A percentile compares a stretch with the other conserved stretches of the same genome.
These are phyloP conservation scores for Pseudogymnoascus verrucosus DNA, from an alignment of 2,329 filamentous ascomycete genomes.

Conservation along the genomic window DNA sequence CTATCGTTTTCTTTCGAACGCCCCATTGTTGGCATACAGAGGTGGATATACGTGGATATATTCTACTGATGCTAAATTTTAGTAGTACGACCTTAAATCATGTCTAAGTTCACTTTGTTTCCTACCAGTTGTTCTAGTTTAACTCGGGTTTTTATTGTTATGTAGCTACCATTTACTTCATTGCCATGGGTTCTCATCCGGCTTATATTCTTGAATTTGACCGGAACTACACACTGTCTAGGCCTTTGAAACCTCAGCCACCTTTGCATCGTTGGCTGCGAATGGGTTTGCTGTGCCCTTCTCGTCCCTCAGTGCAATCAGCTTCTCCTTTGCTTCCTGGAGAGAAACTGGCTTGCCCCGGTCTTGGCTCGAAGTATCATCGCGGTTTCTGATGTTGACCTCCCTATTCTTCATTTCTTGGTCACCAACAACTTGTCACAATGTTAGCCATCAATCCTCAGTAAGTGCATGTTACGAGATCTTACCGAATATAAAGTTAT, in stretches of 20 bases:
- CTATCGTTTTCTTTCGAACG: neutral
- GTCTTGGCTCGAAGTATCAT: slow-evolving; percentile 53
- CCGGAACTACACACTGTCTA: neutral
- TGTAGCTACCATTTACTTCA: slow-evolving; percentile 1
- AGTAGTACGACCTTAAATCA: neutral
- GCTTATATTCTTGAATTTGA: neutral
- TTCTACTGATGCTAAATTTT: neutral
- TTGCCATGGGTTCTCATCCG: neutral
- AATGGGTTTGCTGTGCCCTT: slow-evolving; percentile 31
- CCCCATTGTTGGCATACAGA: slow-evolving; percentile 3
- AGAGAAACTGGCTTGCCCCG: slow-evolving; percentile 51
- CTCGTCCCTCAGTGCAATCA: slow-evolving; percentile 44
- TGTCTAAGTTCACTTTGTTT: neutral
- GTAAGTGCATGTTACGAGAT: neutral
- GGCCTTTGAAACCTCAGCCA: neutral
- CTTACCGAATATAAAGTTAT: slow-evolving; percentile 74
- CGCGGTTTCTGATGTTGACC: slow-evolving; percentile 56
- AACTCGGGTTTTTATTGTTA: neutral
- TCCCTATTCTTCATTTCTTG: slow-evolving; percentile 52
- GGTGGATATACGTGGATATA: neutral
- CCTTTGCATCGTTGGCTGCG: slow-evolving; percentile 14
- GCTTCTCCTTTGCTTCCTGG: slow-evolving; percentile 48
- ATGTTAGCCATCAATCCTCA: neutral
- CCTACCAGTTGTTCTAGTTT: neutral
- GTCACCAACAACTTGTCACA: slow-evolving; percentile 47